These are phyloP conservation scores for Cryptococcus sp. DNA, from an alignment of 1,284 basidiomycete genomes.

Conservation along the genomic window DNA sequence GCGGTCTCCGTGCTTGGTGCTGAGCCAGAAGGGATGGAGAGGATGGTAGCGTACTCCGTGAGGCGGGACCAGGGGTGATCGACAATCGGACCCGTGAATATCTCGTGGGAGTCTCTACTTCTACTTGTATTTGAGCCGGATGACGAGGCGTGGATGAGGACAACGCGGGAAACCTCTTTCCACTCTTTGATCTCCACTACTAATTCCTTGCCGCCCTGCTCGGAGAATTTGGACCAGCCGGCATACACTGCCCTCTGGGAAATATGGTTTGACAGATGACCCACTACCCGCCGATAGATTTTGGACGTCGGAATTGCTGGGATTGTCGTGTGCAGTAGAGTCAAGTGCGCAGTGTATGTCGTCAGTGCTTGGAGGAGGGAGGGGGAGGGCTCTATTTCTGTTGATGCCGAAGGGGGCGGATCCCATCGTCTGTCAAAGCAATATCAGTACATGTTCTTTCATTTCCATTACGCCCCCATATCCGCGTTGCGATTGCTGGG, in stretches of 20 bases:
- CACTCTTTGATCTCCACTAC: constrained; percentile 72
- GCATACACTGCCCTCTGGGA: constrained; percentile 79
- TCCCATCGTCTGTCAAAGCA: constrained; percentile 50
- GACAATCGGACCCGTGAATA: constrained; percentile 53
- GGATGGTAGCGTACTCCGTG: constrained; percentile 66
- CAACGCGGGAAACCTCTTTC: constrained; percentile 64
- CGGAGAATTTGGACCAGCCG: constrained; percentile 63
- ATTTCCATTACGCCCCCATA: neutral
- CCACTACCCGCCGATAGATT: constrained; percentile 70
- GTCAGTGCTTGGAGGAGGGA: constrained; percentile 71
- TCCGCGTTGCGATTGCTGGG: neutral
- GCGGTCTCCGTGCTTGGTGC: constrained; percentile 48
- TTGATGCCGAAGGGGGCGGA: constrained; percentile 20
- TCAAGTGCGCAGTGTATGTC: constrained; percentile 70
- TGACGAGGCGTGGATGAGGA: constrained; percentile 33
- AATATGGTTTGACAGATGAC: constrained; percentile 70
- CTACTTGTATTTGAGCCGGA: neutral
- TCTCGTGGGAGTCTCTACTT: constrained; percentile 13
- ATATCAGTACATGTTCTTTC: neutral
- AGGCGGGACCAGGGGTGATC: constrained; percentile 67
- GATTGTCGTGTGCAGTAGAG: constrained; percentile 64
- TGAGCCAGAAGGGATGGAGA: constrained; percentile 56
- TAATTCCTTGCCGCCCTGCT: constrained; percentile 61
- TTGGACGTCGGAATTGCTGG: constrained; percentile 61
- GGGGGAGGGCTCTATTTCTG: constrained; percentile 57